Evolutionary conservation across 352 stramenopile species (phyloP).

Genomic region (Blastocystis sp.): DNA sequence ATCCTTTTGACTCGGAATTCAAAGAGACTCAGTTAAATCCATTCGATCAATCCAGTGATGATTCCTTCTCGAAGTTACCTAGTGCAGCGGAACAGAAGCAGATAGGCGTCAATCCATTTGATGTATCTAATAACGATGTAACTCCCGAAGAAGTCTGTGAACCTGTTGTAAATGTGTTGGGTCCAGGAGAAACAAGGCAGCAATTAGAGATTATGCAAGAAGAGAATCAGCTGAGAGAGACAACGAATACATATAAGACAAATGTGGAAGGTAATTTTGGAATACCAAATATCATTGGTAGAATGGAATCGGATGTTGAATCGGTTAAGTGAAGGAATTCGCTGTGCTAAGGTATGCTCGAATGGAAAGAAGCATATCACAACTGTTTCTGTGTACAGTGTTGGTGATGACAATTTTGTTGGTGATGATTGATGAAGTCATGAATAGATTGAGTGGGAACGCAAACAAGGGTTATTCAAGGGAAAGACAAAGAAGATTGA

Average conservation of each 20-base stretch:
- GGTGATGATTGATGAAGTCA: background rate
- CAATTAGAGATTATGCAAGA: background rate
- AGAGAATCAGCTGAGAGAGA: background rate
- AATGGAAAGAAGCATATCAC: slow-evolving; percentile 30
- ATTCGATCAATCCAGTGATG: background rate
- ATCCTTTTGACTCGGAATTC: background rate
- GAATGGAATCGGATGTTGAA: slow-evolving; percentile 2
- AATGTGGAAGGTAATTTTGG: background rate
- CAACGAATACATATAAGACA: background rate
- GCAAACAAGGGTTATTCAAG: slow-evolving; percentile 20
- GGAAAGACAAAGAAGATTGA: background rate
- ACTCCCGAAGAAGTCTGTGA: background rate
- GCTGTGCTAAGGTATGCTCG: slow-evolving; percentile 18
- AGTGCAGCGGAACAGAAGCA: background rate
- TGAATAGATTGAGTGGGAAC: slow-evolving; percentile 38
- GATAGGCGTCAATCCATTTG: slow-evolving; percentile 31
- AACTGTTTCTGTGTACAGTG: background rate
- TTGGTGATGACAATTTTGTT: background rate
- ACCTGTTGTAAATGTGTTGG: background rate
- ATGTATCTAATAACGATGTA: background rate
- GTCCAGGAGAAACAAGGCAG: background rate
- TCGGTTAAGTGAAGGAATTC: background rate
- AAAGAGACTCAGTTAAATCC: background rate
- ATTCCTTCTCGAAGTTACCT: background rate
- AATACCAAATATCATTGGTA: background rate